A percentile compares a stretch with the other conserved stretches of the same genome.
Conservation (phyloP, 164 flowering plant species). For the Saururus chinensis region DNA sequence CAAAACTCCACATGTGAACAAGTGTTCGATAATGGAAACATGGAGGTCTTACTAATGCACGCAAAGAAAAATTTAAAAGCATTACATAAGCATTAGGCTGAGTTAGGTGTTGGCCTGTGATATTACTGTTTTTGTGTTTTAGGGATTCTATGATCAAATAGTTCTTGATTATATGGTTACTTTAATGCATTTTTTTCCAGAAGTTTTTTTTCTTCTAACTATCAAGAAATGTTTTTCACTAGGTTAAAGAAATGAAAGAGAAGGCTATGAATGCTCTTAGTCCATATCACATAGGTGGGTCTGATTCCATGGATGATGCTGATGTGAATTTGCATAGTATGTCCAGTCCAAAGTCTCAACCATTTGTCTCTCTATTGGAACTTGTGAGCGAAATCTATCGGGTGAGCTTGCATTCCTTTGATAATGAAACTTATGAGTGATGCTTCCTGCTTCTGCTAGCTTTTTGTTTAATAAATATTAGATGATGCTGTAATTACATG, state of each 20-base stretch:
- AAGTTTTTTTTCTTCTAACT: not conserved
- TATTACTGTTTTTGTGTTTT: too few relatives aligned
- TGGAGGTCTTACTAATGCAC: too few relatives aligned
- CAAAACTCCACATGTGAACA: too few relatives aligned
- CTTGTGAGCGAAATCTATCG: constrained; percentile 92
- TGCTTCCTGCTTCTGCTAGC: not conserved
- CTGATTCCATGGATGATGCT: constrained; percentile 33
- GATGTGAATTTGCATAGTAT: constrained; percentile 32
- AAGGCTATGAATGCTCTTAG: constrained; percentile 73
- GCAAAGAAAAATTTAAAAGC: too few relatives aligned
- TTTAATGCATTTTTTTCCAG: not conserved
- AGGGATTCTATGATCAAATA: too few relatives aligned
- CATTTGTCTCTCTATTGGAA: constrained; percentile 87
- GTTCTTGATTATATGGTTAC: not conserved
- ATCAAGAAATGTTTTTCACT: not conserved
- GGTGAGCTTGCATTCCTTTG: constrained; percentile 27
- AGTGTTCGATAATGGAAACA: too few relatives aligned
- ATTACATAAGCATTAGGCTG: too few relatives aligned
- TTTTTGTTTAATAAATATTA: too few relatives aligned
- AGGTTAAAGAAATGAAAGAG: constrained; percentile 95
- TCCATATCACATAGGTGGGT: constrained; percentile 40
- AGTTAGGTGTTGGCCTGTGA: too few relatives aligned
- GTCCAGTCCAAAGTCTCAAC: constrained; percentile 27
- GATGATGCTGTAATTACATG: not conserved
- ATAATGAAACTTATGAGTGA: not conserved